Conservation (phyloP, 495 filamentous ascomycete species). For the Annulohypoxylon bovei region DNA sequence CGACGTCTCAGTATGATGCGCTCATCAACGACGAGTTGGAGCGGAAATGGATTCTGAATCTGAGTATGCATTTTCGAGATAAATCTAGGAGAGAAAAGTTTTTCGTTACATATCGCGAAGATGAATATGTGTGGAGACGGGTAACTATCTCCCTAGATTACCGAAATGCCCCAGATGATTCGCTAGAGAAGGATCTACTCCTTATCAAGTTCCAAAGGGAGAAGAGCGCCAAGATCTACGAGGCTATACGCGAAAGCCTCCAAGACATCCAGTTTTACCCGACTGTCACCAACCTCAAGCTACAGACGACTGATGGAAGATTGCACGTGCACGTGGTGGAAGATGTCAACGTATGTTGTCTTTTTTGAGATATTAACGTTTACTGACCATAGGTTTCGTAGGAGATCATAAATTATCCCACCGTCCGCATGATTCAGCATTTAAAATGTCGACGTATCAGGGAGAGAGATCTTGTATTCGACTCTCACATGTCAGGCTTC, state of each 20-base stretch:
- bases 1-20: conserved; percentile 63
- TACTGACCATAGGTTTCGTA: conserved; percentile 37
- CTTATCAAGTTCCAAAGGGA: conserved; percentile 86
- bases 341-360: conserved; percentile 75
- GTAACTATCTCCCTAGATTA: conserved; percentile 97
- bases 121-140: conserved; percentile 78
- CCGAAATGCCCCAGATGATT: conserved; percentile 79
- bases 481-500: conserved; percentile 93
- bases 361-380: conserved; percentile 4
- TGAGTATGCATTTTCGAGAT: conserved; percentile 99
- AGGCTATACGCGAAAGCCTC: conserved; percentile 92
- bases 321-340: conserved; percentile 99
- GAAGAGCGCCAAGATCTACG: conserved; percentile 94
- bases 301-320: conserved; percentile 88
- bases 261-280: conserved; percentile 93
- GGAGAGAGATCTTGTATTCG: conserved; percentile 82
- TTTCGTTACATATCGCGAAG: conserved; percentile 92
- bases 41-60: conserved; percentile 91
- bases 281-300: conserved; percentile 94
- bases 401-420: conserved; percentile 92
- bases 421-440: conserved; percentile 77
- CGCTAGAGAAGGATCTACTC: conserved; percentile 84
- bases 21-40: conserved; percentile 84
- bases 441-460: conserved; percentile 72
- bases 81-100: conserved; percentile 96